Conservation (phyloP, 768 basidiomycete species). For the Panaeolus papilionaceus region DNA sequence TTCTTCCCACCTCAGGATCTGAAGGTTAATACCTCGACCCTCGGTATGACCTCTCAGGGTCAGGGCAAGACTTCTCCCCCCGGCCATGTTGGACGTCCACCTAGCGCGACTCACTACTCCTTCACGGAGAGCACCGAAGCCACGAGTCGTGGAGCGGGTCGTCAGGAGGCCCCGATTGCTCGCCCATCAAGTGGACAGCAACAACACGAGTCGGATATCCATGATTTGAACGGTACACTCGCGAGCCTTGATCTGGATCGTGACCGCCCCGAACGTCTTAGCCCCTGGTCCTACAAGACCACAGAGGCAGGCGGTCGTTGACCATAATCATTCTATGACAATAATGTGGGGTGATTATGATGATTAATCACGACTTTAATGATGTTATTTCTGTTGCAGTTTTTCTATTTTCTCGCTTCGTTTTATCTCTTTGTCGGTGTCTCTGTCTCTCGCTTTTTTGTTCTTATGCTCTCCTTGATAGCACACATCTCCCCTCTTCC, state of each 20-base stretch:
- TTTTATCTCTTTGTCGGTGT: slow-evolving; percentile 15
- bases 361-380: slow-evolving; percentile 6
- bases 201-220: slow-evolving; percentile 60
- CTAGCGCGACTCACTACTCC: slow-evolving; percentile 52
- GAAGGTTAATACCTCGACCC: slow-evolving; percentile 34
- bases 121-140: slow-evolving; percentile 52
- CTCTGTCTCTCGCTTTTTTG: slow-evolving; percentile 16
- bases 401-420: slow-evolving; percentile 21
- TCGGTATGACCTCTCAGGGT: slow-evolving; percentile 16
- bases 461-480: slow-evolving; percentile 15
- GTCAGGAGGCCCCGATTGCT: slow-evolving; percentile 55
- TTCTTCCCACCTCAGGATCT: slow-evolving; percentile 52
- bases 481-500: slow-evolving; percentile 12
- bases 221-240: slow-evolving; percentile 78
- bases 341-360: slow-evolving; percentile 15
- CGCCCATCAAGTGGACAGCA: slow-evolving; percentile 59
- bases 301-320: slow-evolving; percentile 25
- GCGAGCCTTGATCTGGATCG: slow-evolving; percentile 75
- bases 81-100: slow-evolving; percentile 41
- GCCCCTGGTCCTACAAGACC: slow-evolving; percentile 32
- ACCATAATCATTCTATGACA: background rate
- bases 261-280: slow-evolving; percentile 3
- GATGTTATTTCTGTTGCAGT: slow-evolving; percentile 16
- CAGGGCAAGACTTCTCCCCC: slow-evolving; percentile 49
- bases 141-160: slow-evolving; percentile 48